Evolutionary conservation across 1,284 basidiomycete species (phyloP).

Genomic region (Puccinia horiana): DNA sequence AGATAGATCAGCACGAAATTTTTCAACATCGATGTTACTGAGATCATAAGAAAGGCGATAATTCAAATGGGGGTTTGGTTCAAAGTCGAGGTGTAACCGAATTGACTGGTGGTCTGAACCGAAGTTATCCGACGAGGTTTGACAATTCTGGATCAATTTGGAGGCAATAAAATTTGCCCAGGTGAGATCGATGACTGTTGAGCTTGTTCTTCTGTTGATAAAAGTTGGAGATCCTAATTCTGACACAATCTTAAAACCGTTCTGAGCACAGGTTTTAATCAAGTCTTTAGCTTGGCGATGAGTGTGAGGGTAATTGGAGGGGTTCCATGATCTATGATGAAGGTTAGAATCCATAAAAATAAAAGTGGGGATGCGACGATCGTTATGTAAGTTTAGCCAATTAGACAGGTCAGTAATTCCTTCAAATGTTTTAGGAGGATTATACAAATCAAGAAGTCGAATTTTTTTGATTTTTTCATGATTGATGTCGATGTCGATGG

Average conservation of each 20-base stretch:
- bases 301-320: not conserved
- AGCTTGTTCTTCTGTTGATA: not conserved
- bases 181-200: not conserved
- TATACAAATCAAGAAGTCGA: not conserved
- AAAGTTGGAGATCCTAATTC: constrained; percentile 1
- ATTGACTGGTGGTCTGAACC: constrained; percentile 1
- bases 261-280: not conserved
- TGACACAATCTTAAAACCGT: constrained; percentile 20
- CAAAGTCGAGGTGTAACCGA: not conserved
- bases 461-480: not conserved
- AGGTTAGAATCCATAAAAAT: constrained; percentile 25
- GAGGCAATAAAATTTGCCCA: not conserved
- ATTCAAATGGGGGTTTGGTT: not conserved
- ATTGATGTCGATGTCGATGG: not conserved
- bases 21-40: not conserved
- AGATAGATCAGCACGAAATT: not conserved
- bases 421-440: not conserved
- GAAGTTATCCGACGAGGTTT: not conserved
- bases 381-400: not conserved
- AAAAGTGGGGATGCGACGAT: not conserved
- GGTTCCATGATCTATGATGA: constrained; percentile 21
- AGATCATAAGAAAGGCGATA: not conserved
- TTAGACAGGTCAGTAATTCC: not conserved
- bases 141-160: not conserved
- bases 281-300: not conserved